Evolutionary conservation across 345 rosid genomes (phyloP), one percentile per base, ranked within the genome.

Genomic region (Syzygium aromaticum): DNA sequence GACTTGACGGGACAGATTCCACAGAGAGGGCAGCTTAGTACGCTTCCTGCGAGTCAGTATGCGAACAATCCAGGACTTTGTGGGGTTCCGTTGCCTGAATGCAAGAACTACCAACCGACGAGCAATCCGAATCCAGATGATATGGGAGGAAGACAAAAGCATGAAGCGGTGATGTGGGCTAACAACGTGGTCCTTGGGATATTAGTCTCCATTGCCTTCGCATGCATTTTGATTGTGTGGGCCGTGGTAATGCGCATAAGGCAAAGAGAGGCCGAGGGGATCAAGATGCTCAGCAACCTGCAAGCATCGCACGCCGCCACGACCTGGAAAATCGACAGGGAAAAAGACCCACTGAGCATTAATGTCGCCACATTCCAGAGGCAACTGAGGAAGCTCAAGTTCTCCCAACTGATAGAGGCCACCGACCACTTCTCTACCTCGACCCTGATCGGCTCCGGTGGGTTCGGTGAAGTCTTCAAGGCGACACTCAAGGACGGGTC

Each of bases 281-380:
- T 93, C 1, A 96, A 95, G 93, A 95, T 97, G 96, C 97, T 97
- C 46, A 93, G 88, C 15, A 94, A 96, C 87, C 86, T 97, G 92
- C 98, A 96, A 82, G 99, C 97, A 21, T 91, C 93, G n/a, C 93
- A 94, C 30, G 96, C 98, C 1, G 99, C 99, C 12, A 97, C 98
- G 1, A 97, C 98, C 3, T 97, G 99, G 99, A 97, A 96, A 92
- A 96, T 97, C 63, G 99, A 97, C 86, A 97, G 95, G 88, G 98
- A 97, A 91, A 97, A 93, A 90, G 99, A 97, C 89, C 99, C 99
- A 8, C 61, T 97, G 86, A 97, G 98, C 89, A 97, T 97, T 84
- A 97, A 97, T n/a, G 99, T 96, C 0, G 99, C 98, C 0, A 97
- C 99, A 7, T 97, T 97, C 88, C 98, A 96, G 8, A 91, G 98